Evolutionary conservation across 805 yeast genomes (phyloP), one percentile per base, ranked within the genome.

Genomic region (Wickerhamiella vanderwaltii): DNA sequence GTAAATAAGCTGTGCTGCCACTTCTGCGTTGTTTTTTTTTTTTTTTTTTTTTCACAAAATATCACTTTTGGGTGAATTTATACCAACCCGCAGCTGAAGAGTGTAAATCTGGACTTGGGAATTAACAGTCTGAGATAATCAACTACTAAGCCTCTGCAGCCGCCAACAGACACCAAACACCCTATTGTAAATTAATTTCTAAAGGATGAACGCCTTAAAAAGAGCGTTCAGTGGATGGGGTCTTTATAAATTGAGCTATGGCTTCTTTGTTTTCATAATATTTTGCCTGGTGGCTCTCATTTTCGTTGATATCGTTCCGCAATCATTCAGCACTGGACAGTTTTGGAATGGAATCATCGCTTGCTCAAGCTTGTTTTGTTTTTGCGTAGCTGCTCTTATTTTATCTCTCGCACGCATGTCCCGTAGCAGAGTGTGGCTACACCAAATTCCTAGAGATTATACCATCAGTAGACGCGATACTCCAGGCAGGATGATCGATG

Each of bases 321-420:
- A 72, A 52, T 72, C 77, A 5, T 71, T 73, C 49, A 67, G 79
- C 1, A 65, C 74, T 9, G 72, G 73, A 46, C 73, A 81, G 51
- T 91, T 83, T 1, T 65, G 83, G 56, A 84, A 86, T 56, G 73
- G 88, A 3, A 78, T 87, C 47, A 83, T 87, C 45, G 83, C 86
- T 16, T 74, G 82, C 6, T 72, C 76, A 34, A 84, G 80, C 5
- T 68, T 82, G 51, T 83, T 76, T 2, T 60, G 74, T 1, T 75
- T 82, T 48, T 63, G 75, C 1, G 44, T 79, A 0, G 50, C 70
- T 5, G 60, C 75, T 3, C 47, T 76, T 0, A 47, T 73, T 1
- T 56, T 81, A 15, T 73, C 75, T 48, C 60, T 79, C 16, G 62
- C 73, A 29, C 67, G 97, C 43, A 62, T 84, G 6, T 63, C 76